Evolutionary conservation across 1,284 basidiomycete genomes (phyloP), one percentile per base, ranked within the genome.

Genomic region (Vanrija pseudolonga): DNA sequence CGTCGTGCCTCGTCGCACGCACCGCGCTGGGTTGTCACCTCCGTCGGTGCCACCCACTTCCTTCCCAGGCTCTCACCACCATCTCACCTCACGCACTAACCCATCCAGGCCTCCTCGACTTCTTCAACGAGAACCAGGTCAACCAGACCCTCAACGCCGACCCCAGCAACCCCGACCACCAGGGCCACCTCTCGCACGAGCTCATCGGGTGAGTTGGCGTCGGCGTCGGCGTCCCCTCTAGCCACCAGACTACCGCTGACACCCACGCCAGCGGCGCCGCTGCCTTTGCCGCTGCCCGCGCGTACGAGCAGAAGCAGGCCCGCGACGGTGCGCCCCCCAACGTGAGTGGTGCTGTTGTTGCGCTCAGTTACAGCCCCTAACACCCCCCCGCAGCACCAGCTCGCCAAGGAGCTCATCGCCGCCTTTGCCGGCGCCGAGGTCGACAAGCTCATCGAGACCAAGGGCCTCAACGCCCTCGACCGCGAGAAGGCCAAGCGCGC

Each of bases 361-460:
- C 26, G 26, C n/a, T n/a, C 26, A 26, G 11, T 11, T 8, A 26
- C 26, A 11, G 6, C 26, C 26, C 7, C 26, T 26, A 11, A 26
- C 26, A 26, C 37, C 9, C 37, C 44, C 44, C 50, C 41, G 41
- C 26, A 14, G 9, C 71, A 72, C 60, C 59, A 56, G n/a, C 11
- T 64, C 18, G 71, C 71, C 48, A 73, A 75, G 56, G 74, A 77
- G 66, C 50, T 77, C 53, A 42, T 77, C 26, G 75, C 75, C 11
- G 75, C 72, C 11, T 69, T 76, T 47, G 74, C 73, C 14, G 69
- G 59, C 8, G 74, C 72, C 41, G 71, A 76, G 60, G 70, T 70
- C 38, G 75, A 76, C 67, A 67, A 67, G 66, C 66, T 76, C 45
- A 63, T 73, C 64, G 74, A 74, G 63, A 75, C 72, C 55, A 69